Evolutionary conservation across 352 stramenopile genomes (phyloP).

Genomic region (Globisporangium spiculum): DNA sequence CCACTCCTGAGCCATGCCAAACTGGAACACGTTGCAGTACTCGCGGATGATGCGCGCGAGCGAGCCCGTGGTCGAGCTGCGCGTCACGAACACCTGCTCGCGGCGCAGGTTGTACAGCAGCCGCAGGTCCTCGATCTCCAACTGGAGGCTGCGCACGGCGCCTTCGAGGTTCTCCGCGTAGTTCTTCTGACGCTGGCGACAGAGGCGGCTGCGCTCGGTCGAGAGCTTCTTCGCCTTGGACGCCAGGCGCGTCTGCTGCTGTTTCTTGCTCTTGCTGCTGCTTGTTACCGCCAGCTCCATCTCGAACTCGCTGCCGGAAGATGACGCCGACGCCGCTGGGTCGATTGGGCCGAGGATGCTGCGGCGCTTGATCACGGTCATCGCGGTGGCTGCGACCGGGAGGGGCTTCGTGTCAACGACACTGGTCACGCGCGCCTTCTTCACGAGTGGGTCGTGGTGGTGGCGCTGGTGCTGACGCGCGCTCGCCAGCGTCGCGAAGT

Average conservation of each 20-base stretch:
- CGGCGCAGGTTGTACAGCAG: conserved; percentile 10
- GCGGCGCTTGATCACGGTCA: not conserved
- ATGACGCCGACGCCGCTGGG: not conserved
- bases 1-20: conserved; percentile 5
- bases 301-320: conserved; percentile 3
- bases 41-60: conserved; percentile 15
- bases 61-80: conserved; percentile 3
- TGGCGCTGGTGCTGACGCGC: not conserved
- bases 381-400: not conserved
- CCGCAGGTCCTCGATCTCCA: conserved; percentile 8
- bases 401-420: not conserved
- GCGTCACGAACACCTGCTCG: conserved; percentile 15
- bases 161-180: conserved; percentile 19
- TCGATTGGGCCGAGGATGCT: conserved; percentile 3
- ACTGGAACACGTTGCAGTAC: conserved; percentile 18
- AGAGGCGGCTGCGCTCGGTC: conserved; percentile 23
- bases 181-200: conserved; percentile 22
- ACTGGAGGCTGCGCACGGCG: conserved; percentile 9
- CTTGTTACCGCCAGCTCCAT: not conserved
- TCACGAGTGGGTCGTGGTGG: not conserved
- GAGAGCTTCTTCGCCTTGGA: conserved; percentile 19
- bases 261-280: conserved; percentile 2
- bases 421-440: not conserved
- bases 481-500: not conserved
- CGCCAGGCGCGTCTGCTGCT: conserved; percentile 4